Evolutionary conservation across 495 filamentous ascomycete genomes (phyloP).

Genomic region (Penicillium longicatenatum): DNA sequence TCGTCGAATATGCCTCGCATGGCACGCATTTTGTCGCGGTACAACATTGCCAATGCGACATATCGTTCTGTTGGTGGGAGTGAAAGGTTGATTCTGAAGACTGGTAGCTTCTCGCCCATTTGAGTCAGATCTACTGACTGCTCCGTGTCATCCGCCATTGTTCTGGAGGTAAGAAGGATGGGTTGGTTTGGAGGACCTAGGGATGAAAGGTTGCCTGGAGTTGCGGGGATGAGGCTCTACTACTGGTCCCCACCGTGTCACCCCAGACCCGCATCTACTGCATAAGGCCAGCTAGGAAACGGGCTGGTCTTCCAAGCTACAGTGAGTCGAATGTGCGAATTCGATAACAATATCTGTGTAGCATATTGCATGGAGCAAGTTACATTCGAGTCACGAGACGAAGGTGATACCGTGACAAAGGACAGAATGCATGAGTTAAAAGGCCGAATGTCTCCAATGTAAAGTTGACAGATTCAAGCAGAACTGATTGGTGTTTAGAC

Average conservation of each 20-base stretch:
- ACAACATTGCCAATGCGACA: conserved; percentile 45
- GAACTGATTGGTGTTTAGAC: too few relatives aligned
- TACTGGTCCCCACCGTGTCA: conserved; percentile 1
- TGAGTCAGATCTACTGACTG: not conserved
- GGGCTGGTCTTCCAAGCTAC: not conserved
- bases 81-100: conserved; percentile 60
- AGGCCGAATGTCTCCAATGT: too few relatives aligned
- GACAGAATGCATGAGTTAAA: too few relatives aligned
- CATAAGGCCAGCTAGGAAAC: too few relatives aligned
- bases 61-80: conserved; percentile 59
- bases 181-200: not conserved
- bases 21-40: conserved; percentile 40
- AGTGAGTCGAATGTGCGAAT: not conserved
- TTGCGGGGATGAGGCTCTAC: conserved; percentile 1
- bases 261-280: not conserved
- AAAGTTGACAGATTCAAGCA: too few relatives aligned
- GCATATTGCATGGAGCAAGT: too few relatives aligned
- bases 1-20: conserved; percentile 54
- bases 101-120: conserved; percentile 27
- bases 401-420: too few relatives aligned
- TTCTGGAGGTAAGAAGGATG: not conserved
- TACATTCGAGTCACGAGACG: too few relatives aligned
- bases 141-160: conserved; percentile 3
- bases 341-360: not conserved
- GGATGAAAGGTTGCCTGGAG: not conserved